Conservation (phyloP, 2,329 filamentous ascomycete species). For the Lachnum nothofagi region DNA sequence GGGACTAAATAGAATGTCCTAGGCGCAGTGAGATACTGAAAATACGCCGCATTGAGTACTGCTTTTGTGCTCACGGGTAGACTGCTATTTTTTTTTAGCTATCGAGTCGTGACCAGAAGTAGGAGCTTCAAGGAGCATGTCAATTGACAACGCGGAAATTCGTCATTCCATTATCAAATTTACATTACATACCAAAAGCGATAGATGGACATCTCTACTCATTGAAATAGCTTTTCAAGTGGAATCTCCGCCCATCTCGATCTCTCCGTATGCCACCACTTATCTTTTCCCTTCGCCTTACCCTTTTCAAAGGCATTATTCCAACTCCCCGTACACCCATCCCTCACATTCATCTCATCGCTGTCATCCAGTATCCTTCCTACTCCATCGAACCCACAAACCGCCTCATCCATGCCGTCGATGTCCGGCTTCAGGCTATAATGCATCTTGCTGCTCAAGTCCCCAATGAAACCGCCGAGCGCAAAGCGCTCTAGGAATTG, state of each 20-base stretch:
- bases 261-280: constrained; percentile 30
- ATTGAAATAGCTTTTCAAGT: constrained; percentile 26
- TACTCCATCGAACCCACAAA: constrained; percentile 51
- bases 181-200: neutral
- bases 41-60: too few relatives aligned
- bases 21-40: too few relatives aligned
- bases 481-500: constrained; percentile 49
- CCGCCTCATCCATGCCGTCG: constrained; percentile 48
- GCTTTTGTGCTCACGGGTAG: too few relatives aligned
- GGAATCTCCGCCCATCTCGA: constrained; percentile 26
- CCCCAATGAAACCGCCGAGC: constrained; percentile 59
- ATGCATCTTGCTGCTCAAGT: constrained; percentile 50
- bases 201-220: constrained; percentile 3
- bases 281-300: constrained; percentile 23
- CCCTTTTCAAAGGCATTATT: constrained; percentile 19
- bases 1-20: too few relatives aligned
- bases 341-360: constrained; percentile 38
- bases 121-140: too few relatives aligned
- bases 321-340: constrained; percentile 26
- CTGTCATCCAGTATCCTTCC: constrained; percentile 45
- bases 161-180: neutral
- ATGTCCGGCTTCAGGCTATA: constrained; percentile 55
- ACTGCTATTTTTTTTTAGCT: too few relatives aligned
- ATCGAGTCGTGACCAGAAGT: too few relatives aligned
- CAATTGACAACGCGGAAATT: too few relatives aligned